Evolutionary conservation across 305 asterid species (phyloP), one percentile per base, ranked within the genome.

Genomic region (Fraxinus floribunda): DNA sequence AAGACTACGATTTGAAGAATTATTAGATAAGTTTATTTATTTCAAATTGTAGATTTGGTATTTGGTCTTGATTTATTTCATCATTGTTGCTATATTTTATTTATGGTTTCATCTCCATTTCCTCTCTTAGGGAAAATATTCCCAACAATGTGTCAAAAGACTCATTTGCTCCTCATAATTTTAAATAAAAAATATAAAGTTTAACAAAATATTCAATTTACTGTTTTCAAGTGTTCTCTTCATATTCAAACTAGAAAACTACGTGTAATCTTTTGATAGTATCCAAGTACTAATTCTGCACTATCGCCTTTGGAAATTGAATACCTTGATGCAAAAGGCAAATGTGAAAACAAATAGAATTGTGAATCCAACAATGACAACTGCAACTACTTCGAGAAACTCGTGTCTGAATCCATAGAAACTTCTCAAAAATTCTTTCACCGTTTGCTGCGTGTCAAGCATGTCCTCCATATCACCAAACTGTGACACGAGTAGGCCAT

Each of bases 261-360:
- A 3, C 6, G 20, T 49, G 6, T 13, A 15, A 16, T 49, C 18
- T 49, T 26, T 26, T 2, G n/a, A 66, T 26, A 66, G 35, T 10
- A 66, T 22, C n/a, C n/a, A 9, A 11, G 74, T 9, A 66, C 7
- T 13, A 24, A 66, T 70, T 32, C 41, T 71, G 39, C 46, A 22
- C 78, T 82, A 90, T 82, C 95, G 68, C 76, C 44, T 90, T 35
- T 88, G 94, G 85, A 88, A 90, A 84, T 92, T 90, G 72, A 90
- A 84, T 38, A 82, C 20, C 84, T 75, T 88, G 83, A 90, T 84
- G 20, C 86, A 86, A 26, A 85, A 78, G 32, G 91, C 92, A 77
- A 90, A 90, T 29, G 80, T 24, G 26, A 86, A 24, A 36, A 76
- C 85, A 29, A 92, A 90, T 30, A 84, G 80, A 70, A 89, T 55